phyloP scores from a whole-genome alignment of 2,329 filamentous ascomycete genomes.

The Botrytis tulipae region DNA sequence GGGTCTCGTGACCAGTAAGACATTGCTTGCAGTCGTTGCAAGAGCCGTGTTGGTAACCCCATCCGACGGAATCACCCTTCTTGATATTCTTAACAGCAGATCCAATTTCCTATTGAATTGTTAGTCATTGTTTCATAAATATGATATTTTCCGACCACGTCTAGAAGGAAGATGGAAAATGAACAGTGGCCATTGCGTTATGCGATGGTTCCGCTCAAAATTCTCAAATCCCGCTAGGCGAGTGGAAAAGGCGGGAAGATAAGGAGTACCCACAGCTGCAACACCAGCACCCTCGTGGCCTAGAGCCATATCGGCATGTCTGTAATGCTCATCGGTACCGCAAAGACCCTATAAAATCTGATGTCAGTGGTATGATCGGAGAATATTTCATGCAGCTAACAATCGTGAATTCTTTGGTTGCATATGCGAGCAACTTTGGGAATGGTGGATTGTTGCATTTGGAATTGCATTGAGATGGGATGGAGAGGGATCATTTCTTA shows the following conservation, averaged over 20 bases:
- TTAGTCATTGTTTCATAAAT: conserved; percentile 2
- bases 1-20: conserved; percentile 45
- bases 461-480: background rate
- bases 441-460: background rate
- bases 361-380: conserved; percentile 1
- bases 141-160: background rate
- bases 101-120: conserved; percentile 38
- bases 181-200: background rate
- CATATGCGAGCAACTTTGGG: conserved; percentile 1
- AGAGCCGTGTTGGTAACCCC: conserved; percentile 45
- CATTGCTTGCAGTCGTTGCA: conserved; percentile 49
- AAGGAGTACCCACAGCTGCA: conserved; percentile 38
- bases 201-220: background rate
- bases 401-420: background rate
- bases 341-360: conserved; percentile 52
- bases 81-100: conserved; percentile 42
- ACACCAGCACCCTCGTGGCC: conserved; percentile 53
- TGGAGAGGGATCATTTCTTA: background rate
- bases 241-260: background rate
- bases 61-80: conserved; percentile 48
- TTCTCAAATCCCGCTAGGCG: conserved; percentile 11
- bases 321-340: conserved; percentile 53
- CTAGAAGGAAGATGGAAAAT: conserved; percentile 11
- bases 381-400: background rate
- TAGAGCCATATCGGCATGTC: conserved; percentile 42